Evolutionary conservation across 345 rosid species (phyloP).

Genomic region (Salix udensis): DNA sequence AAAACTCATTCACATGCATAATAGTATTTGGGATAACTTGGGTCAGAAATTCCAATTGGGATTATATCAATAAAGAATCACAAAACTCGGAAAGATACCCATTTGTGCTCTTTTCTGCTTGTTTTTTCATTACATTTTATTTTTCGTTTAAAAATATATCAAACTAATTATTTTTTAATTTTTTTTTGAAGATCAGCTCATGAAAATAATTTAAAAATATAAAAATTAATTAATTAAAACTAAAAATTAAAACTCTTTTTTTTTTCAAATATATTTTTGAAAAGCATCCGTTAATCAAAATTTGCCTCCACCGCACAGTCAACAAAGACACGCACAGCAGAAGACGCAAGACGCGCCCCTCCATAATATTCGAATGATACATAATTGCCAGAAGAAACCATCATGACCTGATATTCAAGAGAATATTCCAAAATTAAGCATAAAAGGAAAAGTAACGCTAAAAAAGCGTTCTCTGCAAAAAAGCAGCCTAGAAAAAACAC

Average conservation of each 20-base stretch:
- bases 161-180: too few relatives aligned
- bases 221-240: too few relatives aligned
- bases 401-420: slow-evolving; percentile 25
- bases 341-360: background rate
- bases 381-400: slow-evolving; percentile 12
- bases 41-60: background rate
- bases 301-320: background rate
- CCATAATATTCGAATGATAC: background rate
- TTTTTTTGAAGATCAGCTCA: too few relatives aligned
- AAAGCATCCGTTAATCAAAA: background rate
- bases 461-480: background rate
- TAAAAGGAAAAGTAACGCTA: background rate
- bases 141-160: too few relatives aligned
- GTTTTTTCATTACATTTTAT: background rate
- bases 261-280: too few relatives aligned
- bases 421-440: slow-evolving; percentile 21
- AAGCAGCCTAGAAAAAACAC: background rate
- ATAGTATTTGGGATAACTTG: too few relatives aligned
- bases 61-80: background rate
- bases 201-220: too few relatives aligned
- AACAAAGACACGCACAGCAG: background rate
- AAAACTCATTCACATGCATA: too few relatives aligned
- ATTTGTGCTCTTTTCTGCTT: background rate
- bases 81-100: background rate
- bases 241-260: too few relatives aligned